Conservation (phyloP, 352 stramenopile genomes). For the Phytophthora niederhauseri region DNA sequence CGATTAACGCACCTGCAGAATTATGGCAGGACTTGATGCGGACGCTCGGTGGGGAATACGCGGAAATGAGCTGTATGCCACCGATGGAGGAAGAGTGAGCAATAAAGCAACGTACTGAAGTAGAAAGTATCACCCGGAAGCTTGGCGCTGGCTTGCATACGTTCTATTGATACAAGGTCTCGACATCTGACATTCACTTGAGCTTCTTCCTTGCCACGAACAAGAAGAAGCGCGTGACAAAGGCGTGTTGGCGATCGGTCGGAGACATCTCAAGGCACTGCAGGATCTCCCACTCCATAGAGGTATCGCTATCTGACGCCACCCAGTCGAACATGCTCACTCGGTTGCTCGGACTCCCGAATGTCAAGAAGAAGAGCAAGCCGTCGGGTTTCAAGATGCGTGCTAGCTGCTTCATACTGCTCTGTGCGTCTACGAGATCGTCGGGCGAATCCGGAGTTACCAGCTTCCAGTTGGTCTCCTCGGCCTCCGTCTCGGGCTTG, state of each 20-base stretch:
- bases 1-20: constrained; percentile 63
- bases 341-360: constrained; percentile 55
- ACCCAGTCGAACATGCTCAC: constrained; percentile 61
- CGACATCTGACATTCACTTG: constrained; percentile 17
- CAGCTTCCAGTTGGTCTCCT: constrained; percentile 51
- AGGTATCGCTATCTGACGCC: neutral
- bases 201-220: constrained; percentile 58
- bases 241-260: constrained; percentile 30
- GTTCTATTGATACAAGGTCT: constrained; percentile 28
- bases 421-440: constrained; percentile 43
- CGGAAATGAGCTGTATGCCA: constrained; percentile 73
- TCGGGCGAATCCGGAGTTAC: constrained; percentile 45
- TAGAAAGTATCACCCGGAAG: constrained; percentile 19
- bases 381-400: constrained; percentile 48
- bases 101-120: constrained; percentile 19
- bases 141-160: constrained; percentile 14
- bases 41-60: constrained; percentile 70
- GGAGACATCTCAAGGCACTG: constrained; percentile 63
- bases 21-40: constrained; percentile 78
- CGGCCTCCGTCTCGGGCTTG: constrained; percentile 49
- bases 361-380: constrained; percentile 52
- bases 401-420: constrained; percentile 47
- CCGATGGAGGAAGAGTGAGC: constrained; percentile 44
- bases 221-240: constrained; percentile 54
- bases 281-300: constrained; percentile 55